Conservation (phyloP, 176 grass and related monocot species). For the Avena atlantica region DNA sequence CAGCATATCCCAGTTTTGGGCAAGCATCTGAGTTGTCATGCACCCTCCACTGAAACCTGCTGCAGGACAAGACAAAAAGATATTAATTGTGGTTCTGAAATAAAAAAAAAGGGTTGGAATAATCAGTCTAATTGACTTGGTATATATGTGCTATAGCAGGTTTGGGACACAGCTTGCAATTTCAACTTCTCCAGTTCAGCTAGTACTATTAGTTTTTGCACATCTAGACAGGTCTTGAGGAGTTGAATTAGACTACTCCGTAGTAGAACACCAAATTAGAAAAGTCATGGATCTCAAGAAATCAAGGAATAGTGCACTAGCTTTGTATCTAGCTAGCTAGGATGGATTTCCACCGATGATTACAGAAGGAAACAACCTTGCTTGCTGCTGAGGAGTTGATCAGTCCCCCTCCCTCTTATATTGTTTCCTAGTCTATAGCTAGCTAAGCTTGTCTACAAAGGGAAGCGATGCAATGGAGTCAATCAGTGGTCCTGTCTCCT, state of each 20-base stretch:
- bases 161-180: not conserved
- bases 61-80: constrained; percentile 15
- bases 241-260: not conserved
- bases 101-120: not conserved
- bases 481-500: constrained; percentile 62
- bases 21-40: constrained; percentile 58
- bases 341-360: constrained; percentile 26
- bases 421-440: not conserved
- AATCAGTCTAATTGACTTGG: not conserved
- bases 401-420: constrained; percentile 32
- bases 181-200: not conserved
- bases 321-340: not conserved
- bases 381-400: constrained; percentile 58
- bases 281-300: not conserved
- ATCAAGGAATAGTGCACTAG: not conserved
- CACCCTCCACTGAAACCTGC: constrained; percentile 46
- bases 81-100: constrained; percentile 4
- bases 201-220: not conserved
- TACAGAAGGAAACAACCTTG: constrained; percentile 43
- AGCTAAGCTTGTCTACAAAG: constrained; percentile 44
- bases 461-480: constrained; percentile 50
- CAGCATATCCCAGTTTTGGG: constrained; percentile 50
- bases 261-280: not conserved
- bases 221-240: not conserved
- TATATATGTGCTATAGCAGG: not conserved